phyloP scores from a whole-genome alignment of 148 eudicot species.

The Bassia scoparia region DNA sequence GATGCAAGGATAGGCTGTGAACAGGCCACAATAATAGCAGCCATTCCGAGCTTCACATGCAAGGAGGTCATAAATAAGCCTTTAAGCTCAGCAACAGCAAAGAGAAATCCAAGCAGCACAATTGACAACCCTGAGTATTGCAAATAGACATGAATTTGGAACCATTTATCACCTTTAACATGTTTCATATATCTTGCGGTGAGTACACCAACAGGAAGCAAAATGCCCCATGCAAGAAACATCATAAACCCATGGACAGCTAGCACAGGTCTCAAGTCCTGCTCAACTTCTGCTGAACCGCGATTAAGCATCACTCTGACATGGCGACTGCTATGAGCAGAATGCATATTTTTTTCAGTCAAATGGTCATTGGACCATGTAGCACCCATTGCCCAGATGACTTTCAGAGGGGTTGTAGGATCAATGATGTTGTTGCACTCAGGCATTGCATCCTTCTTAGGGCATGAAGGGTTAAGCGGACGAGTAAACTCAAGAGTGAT shows the following conservation, averaged over 20 bases:
- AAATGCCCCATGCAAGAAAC: conserved; percentile 95
- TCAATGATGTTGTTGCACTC: conserved; percentile 82
- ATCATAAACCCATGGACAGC: conserved; percentile 97
- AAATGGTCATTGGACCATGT: conserved; percentile 70
- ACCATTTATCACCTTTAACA: conserved; percentile 84
- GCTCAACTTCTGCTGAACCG: conserved; percentile 90
- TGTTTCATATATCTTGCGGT: conserved; percentile 80
- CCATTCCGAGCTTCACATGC: conserved; percentile 80
- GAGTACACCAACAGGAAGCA: conserved; percentile 78
- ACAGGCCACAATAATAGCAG: conserved; percentile 59
- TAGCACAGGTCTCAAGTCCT: conserved; percentile 77
- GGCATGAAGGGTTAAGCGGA: conserved; percentile 68
- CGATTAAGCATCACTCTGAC: conserved; percentile 66
- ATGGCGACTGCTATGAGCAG: conserved; percentile 66
- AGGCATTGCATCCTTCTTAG: conserved; percentile 43
- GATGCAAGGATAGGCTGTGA: conserved; percentile 75
- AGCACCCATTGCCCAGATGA: conserved; percentile 95
- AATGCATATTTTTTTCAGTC: conserved; percentile 83
- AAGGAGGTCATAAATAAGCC: conserved; percentile 55
- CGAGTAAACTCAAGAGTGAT: conserved; percentile 94
- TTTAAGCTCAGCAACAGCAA: conserved; percentile 91
- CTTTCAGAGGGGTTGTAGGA: conserved; percentile 74
- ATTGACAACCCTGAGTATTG: conserved; percentile 86
- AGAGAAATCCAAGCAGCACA: conserved; percentile 76
- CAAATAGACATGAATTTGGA: conserved; percentile 68